phyloP scores from a whole-genome alignment of 352 stramenopile species.

The Globisporangium irregulare region DNA sequence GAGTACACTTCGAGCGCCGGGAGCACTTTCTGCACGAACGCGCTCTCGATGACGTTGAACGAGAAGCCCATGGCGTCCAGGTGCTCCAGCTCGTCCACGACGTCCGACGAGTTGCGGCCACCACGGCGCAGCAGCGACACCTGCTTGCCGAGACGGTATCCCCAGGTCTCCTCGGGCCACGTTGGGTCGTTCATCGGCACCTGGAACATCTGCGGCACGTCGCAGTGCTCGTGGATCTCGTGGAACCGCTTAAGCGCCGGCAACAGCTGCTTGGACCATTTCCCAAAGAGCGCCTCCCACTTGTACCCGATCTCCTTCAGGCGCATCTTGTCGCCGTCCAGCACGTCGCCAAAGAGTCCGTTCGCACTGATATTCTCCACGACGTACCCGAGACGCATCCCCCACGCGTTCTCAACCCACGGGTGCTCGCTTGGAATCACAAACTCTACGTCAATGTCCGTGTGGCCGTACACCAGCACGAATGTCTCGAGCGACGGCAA shows the following conservation, averaged over 20 bases:
- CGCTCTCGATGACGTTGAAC: constrained; percentile 62
- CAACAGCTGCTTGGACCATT: constrained; percentile 51
- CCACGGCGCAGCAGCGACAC: constrained; percentile 56
- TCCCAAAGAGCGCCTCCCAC: constrained; percentile 59
- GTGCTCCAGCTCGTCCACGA: constrained; percentile 47
- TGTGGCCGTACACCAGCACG: constrained; percentile 26
- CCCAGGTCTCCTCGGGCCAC: constrained; percentile 83
- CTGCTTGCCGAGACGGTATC: constrained; percentile 85
- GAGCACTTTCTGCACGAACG: constrained; percentile 53
- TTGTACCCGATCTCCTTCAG: constrained; percentile 52
- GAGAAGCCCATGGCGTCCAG: constrained; percentile 65
- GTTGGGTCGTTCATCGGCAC: constrained; percentile 65
- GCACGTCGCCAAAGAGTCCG: constrained; percentile 40
- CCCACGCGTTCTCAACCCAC: constrained; percentile 46
- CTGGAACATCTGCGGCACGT: constrained; percentile 88
- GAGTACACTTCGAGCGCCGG: constrained; percentile 85
- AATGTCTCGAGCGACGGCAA: constrained; percentile 44
- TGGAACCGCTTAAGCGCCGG: constrained; percentile 75
- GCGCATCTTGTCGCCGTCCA: constrained; percentile 31
- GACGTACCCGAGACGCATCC: constrained; percentile 51
- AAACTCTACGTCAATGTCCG: constrained; percentile 49
- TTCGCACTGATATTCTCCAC: constrained; percentile 42
- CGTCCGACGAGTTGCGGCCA: constrained; percentile 38
- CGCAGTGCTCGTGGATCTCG: constrained; percentile 80
- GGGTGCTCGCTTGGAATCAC: constrained; percentile 41